These are phyloP conservation scores for Grosmannia penicillata DNA, from an alignment of 2,329 filamentous ascomycete species.

Conservation along the genomic window DNA sequence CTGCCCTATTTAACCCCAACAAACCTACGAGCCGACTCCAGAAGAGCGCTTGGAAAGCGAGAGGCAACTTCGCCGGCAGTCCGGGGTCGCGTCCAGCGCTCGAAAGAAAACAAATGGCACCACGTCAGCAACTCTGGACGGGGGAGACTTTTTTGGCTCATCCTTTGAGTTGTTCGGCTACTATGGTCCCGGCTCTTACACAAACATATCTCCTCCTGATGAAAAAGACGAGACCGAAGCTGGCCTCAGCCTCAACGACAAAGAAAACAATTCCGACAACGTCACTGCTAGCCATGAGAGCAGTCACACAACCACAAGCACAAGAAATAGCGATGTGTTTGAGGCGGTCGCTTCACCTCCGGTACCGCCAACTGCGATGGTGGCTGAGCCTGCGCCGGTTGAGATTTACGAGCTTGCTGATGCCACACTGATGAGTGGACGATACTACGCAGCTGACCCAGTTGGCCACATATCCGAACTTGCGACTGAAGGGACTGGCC, in stretches of 20 bases:
- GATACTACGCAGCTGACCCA: conserved; percentile 19
- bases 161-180: conserved; percentile 40
- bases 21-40: conserved; percentile 24
- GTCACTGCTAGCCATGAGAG: too few species aligned
- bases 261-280: background rate
- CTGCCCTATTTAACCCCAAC: conserved; percentile 17
- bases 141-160: conserved; percentile 10
- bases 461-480: conserved; percentile 33
- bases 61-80: conserved; percentile 25
- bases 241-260: background rate
- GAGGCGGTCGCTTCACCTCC: background rate
- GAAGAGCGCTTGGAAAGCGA: conserved; percentile 38
- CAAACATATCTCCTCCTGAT: conserved; percentile 29
- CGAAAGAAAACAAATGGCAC: conserved; percentile 12
- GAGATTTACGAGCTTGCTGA: conserved; percentile 15
- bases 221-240: conserved; percentile 17
- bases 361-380: background rate
- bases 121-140: conserved; percentile 18
- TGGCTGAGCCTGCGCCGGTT: background rate
- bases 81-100: conserved; percentile 4
- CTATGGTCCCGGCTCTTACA: conserved; percentile 30
- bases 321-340: too few species aligned
- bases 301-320: too few species aligned
- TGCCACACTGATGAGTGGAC: conserved; percentile 7
- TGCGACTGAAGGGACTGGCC: conserved; percentile 26